phyloP scores from a whole-genome alignment of 2,329 filamentous ascomycete species.

The Sphaerostilbella broomeana region DNA sequence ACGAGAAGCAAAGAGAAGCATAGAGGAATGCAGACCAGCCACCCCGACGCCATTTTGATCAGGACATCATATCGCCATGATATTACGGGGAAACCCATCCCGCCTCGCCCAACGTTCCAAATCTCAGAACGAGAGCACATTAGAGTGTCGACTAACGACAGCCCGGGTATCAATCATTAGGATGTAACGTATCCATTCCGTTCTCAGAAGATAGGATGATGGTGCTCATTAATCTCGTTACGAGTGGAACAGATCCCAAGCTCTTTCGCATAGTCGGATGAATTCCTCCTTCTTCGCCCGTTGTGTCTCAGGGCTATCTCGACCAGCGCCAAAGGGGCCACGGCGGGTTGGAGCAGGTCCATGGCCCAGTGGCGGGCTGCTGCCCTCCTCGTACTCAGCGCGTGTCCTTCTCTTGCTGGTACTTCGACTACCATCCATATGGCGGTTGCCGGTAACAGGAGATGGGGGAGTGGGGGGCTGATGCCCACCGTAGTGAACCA shows the following conservation, averaged over 20 bases:
- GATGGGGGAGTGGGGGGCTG: conserved; percentile 90
- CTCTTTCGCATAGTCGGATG: conserved; percentile 73
- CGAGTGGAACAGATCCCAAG: conserved; percentile 97
- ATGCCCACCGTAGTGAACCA: conserved; percentile 91
- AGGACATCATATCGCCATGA: conserved; percentile 6
- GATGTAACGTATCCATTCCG: not conserved
- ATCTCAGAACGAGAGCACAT: too few species aligned
- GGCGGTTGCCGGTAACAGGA: conserved; percentile 51
- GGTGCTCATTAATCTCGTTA: conserved; percentile 36
- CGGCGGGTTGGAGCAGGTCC: conserved; percentile 56
- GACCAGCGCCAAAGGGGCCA: conserved; percentile 72
- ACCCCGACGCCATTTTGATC: not conserved
- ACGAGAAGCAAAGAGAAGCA: not conserved
- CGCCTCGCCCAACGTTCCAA: not conserved
- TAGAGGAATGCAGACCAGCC: not conserved
- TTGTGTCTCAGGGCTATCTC: conserved; percentile 77
- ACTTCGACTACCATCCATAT: conserved; percentile 48
- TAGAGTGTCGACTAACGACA: too few species aligned
- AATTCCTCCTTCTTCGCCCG: conserved; percentile 90
- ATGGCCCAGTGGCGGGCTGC: conserved; percentile 74
- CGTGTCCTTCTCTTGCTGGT: conserved; percentile 67
- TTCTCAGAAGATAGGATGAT: not conserved
- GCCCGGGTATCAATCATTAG: conserved; percentile 1
- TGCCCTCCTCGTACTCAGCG: conserved; percentile 90
- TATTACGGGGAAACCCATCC: not conserved